Percentiles rank a stretch among this genome's conserved stretches.
Conservation (phyloP, 805 yeast species). For the Priceomyces melissophilus region DNA sequence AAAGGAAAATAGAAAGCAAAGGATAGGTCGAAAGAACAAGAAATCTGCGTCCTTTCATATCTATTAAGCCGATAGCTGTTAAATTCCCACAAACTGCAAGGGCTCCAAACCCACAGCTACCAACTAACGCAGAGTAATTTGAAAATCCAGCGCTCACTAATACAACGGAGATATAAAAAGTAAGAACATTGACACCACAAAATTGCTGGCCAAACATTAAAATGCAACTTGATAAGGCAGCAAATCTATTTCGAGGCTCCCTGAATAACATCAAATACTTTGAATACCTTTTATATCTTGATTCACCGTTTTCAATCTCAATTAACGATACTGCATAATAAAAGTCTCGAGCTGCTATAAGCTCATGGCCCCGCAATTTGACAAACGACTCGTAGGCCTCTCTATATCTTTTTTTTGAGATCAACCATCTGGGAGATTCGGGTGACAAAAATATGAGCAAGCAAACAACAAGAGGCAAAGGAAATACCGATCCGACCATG, state of each 20-base stretch:
- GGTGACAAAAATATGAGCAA: slow-evolving; percentile 17
- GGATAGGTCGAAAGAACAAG: slow-evolving; percentile 23
- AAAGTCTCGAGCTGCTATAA: slow-evolving; percentile 12
- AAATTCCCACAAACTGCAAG: slow-evolving; percentile 13
- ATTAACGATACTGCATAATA: slow-evolving; percentile 8
- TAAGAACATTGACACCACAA: slow-evolving; percentile 14
- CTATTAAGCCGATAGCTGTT: slow-evolving; percentile 23
- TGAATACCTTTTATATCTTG: slow-evolving; percentile 3
- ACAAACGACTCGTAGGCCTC: slow-evolving; percentile 13
- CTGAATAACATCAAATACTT: slow-evolving; percentile 6
- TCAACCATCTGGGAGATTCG: slow-evolving; percentile 24
- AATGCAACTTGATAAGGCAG: slow-evolving; percentile 9
- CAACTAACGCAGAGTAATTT: slow-evolving; percentile 9
- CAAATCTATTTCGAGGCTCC: slow-evolving; percentile 9
- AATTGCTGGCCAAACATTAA: slow-evolving; percentile 15
- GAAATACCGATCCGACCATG: slow-evolving; percentile 13
- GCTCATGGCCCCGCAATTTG: slow-evolving; percentile 7
- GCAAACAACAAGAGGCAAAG: slow-evolving; percentile 9
- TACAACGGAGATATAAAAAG: slow-evolving; percentile 9
- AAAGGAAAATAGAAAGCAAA: slow-evolving; percentile 18
- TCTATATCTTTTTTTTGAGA: slow-evolving; percentile 12
- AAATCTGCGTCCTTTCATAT: slow-evolving; percentile 21
- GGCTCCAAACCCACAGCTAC: slow-evolving; percentile 13
- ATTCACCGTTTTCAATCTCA: slow-evolving; percentile 5
- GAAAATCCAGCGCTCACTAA: slow-evolving; percentile 10